phyloP scores from a whole-genome alignment of 2,329 filamentous ascomycete genomes.

The Aspergillus amoenus region DNA sequence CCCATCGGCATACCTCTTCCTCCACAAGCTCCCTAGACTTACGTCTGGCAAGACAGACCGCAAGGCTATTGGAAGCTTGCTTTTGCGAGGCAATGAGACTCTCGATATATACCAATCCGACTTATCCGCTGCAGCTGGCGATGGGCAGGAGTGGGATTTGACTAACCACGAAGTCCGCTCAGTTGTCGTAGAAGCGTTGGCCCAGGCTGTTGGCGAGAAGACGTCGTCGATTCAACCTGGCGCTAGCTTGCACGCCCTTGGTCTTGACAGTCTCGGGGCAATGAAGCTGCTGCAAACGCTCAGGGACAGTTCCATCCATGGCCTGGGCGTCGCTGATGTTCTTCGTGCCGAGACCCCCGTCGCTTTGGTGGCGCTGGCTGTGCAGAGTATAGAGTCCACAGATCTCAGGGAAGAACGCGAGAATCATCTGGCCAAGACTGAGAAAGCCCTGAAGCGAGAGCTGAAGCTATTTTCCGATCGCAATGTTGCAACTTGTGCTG shows the following conservation, averaged over 20 bases:
- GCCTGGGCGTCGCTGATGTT: slow-evolving; percentile 28
- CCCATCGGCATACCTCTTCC: slow-evolving; percentile 24
- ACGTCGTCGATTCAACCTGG: slow-evolving; percentile 14
- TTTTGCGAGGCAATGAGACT: neutral
- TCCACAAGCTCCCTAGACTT: slow-evolving; percentile 23
- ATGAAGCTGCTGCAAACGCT: slow-evolving; percentile 35
- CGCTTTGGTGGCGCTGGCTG: slow-evolving; percentile 20
- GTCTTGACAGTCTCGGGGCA: slow-evolving; percentile 37
- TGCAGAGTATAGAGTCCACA: too few relatives aligned
- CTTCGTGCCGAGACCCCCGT: slow-evolving; percentile 28
- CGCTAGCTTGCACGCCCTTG: slow-evolving; percentile 24
- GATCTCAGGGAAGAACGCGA: too few relatives aligned
- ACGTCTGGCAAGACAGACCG: slow-evolving; percentile 30
- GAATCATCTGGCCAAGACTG: neutral
- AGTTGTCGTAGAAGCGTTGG: slow-evolving; percentile 4
- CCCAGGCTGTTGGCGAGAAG: slow-evolving; percentile 15
- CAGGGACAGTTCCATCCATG: slow-evolving; percentile 24
- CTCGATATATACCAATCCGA: neutral
- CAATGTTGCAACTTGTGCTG: slow-evolving; percentile 18
- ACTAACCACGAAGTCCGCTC: slow-evolving; percentile 1
- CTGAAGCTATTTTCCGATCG: slow-evolving; percentile 17
- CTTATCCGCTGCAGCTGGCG: neutral
- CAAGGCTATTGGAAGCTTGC: slow-evolving; percentile 16
- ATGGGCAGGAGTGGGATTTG: slow-evolving; percentile 3
- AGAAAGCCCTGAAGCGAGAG: neutral